Evolutionary conservation across 768 basidiomycete genomes (phyloP), one percentile per base, ranked within the genome.

Genomic region (Hirschioporus abietinus): DNA sequence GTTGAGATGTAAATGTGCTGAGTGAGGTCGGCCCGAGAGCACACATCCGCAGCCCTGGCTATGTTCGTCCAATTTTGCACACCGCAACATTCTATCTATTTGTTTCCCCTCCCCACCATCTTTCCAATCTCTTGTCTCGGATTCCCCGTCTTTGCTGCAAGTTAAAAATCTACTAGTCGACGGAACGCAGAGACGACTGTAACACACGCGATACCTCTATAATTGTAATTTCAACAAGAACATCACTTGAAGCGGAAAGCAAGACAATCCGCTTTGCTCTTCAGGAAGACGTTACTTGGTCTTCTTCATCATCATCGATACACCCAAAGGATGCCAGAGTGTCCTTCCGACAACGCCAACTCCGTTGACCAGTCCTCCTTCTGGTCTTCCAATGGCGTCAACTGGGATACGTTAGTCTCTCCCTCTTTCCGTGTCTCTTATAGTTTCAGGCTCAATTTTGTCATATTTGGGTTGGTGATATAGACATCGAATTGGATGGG

Each of bases 401-500:
- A 88, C 71, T 90, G 87, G 88, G 82, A 85, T 68, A 70, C 76
- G 17, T 52, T 10, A 52, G 42, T 52, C 42, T 12, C 12, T 20
- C 20, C 15, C 7, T 20, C 7, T 36, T 24, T 62, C 25, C 66
- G 23, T 20, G 42, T 65, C 25, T 67, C 24, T n/a, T 10, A 12
- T 26, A 64, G 10, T 42, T 34, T 34, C 26, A 23, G 23, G 9
- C 35, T 58, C 9, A 35, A 18, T 0, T 10, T 36, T 20, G 24
- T 7, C 7, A 66, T 30, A 59, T 64, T 65, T 36, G 42, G 26
- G 4, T 20, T 52, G 42, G 15, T 52, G 42, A 3, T 52, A 52
- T 52, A 52, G 42, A 15, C 88, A 88, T 76, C 79, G 85, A 70
- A 86, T 91, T 74, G 90, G 90, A 63, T 92, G 90, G 90, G 81